Evolutionary conservation across 2,329 filamentous ascomycete genomes (phyloP), one percentile per base, ranked within the genome.

Genomic region (Lachnellula suecica): DNA sequence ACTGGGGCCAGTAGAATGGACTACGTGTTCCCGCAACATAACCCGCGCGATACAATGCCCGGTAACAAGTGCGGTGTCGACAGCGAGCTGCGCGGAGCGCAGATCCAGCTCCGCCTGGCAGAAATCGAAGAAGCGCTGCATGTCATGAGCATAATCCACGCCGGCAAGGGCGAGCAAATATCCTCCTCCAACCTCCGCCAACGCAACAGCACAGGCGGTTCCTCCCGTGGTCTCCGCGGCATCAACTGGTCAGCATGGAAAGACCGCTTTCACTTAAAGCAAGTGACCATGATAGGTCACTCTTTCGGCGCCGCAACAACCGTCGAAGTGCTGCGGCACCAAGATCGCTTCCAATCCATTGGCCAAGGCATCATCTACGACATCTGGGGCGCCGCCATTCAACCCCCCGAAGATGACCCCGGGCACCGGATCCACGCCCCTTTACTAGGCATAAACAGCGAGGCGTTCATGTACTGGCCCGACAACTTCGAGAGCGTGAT

Each of bases 391-490:
- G 68, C 71, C 59, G 80, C 67, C 63, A 79, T 63, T 62, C 57
- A 62, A 41, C 79, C 59, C 60, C 75, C 58, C 59, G 69, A 60
- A 58, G 73, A n/a, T n/a, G n/a, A 78, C 25, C 69, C 72, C 1
- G 61, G 72, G 4, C 71, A 78, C 51, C 71, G 73, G 15, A 68
- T 77, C 5, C 70, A 72, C 34, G 74, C 77, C 11, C 84, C 84
- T 4, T 63, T 88, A 7, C 72, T 88, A 5, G 80, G 79, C 3
- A 82, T 88, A 63, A 85, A 85, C 44, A 82, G 78, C 5, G 85
- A 88, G 66, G 84, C 83, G 0, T 88, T 88, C 69, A 86, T 86
- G 74, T 84, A 87, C 68, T 88, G 84, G 84, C 75, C 79, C 20
- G 72, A 76, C 2, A 88, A 87, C 55, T 85, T 85, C 62, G 70